Conservation (phyloP, 768 basidiomycete species). For the Brasilioporus rufonigricans region DNA sequence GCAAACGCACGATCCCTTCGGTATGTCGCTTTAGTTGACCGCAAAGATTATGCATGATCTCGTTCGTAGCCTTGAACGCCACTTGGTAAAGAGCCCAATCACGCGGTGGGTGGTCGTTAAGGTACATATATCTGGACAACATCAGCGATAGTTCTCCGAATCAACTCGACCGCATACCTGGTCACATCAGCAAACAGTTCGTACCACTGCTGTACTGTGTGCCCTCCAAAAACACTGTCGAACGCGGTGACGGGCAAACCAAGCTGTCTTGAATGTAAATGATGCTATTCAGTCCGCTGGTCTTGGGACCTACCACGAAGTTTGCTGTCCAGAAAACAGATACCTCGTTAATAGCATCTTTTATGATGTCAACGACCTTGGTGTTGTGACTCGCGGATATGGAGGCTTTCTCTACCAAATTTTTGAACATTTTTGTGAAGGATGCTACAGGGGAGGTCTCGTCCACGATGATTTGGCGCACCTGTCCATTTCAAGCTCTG, state of each 20-base stretch:
- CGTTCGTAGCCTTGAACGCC: conserved; percentile 24
- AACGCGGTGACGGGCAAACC: conserved; percentile 37
- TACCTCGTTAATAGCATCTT: conserved; percentile 63
- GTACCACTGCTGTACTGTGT: conserved; percentile 41
- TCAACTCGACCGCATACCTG: conserved; percentile 20
- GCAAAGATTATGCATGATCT: conserved; percentile 25
- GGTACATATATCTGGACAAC: conserved; percentile 35
- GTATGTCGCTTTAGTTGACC: conserved; percentile 20
- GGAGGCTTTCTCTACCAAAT: conserved; percentile 15
- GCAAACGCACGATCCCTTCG: conserved; percentile 20
- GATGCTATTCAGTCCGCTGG: not conserved
- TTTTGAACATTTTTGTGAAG: conserved; percentile 10
- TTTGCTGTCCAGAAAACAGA: conserved; percentile 62
- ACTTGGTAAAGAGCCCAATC: conserved; percentile 35
- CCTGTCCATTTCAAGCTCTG: conserved; percentile 1
- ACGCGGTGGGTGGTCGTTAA: conserved; percentile 28
- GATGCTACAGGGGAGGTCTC: conserved; percentile 6
- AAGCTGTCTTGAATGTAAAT: conserved; percentile 3
- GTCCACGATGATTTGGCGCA: conserved; percentile 13
- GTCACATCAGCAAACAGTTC: conserved; percentile 49
- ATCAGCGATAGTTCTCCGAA: not conserved
- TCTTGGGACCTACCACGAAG: conserved; percentile 44
- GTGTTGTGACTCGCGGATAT: not conserved
- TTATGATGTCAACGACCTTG: conserved; percentile 55
- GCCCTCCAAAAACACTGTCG: conserved; percentile 37